Base-by-base conservation (phyloP, 192 early-diverging fungal species). In the Pilaira anomala region DNA sequence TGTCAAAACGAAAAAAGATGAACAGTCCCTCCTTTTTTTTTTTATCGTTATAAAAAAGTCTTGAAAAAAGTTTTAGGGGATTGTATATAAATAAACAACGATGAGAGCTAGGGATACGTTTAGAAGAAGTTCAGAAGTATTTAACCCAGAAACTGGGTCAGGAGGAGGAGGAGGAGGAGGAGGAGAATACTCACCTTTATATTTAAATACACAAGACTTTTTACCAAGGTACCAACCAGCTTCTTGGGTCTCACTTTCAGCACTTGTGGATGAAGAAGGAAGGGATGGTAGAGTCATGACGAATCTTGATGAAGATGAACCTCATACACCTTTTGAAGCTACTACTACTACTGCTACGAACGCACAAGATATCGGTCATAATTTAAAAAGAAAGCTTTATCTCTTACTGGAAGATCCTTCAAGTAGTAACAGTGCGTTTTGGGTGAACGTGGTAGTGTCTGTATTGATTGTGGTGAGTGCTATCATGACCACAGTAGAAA, bases 381-480 rank as follows among this genome's bases (percentile, higher is more conserved):
- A 53, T 13, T 52, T 66, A 40, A 88, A 87, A 54, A 74, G 83
- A 53, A 68, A 77, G 26, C 75, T 92, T 29, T 92, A 84, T 52
- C 71, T 87, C 16, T 73, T 90, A 28, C 71, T 92, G 26, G 90
- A 92, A 63, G 86, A 92, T 57, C 88, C 90, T n/a, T 88, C 88
- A 22, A 86, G 85, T 5, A 84, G 87, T 57, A 57, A 74, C 11
- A 68, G 79, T 3, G 90, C 90, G 14, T 89, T 92, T 71, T 70
- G 79, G 22, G 79, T 86, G 30, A 88, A 88, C 64, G 77, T 90
- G 14, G 82, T 87, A 67, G 84, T 92, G 1, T 84, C 86, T 4
- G 81, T 90, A 66, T 78, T 84, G 49, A 92, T 92, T 40, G 81
- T 90, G 18, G 74, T 85, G 18, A 84, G 84, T 71, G 84, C 88